phyloP scores from a whole-genome alignment of 257 asterid species.

The Primulina eburnea region DNA sequence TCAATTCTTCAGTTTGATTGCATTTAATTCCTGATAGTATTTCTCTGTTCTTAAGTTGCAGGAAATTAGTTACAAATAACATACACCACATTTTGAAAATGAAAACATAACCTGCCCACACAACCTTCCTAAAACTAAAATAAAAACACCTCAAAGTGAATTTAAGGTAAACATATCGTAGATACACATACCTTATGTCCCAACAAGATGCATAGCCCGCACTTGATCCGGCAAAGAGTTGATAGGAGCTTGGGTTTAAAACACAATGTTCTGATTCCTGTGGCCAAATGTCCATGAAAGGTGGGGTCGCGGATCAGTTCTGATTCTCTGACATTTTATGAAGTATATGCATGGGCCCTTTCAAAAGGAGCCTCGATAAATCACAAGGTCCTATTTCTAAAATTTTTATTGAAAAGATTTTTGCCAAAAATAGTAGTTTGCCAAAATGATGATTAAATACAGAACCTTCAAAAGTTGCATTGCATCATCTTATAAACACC shows the following conservation, averaged over 20 bases:
- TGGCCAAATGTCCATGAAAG: slow-evolving; percentile 26
- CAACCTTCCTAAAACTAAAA: not conserved
- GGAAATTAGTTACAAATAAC: not conserved
- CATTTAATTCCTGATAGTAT: not conserved
- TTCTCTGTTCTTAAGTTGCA: not conserved
- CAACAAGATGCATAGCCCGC: slow-evolving; percentile 81
- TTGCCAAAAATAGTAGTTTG: too few species aligned
- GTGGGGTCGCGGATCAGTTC: slow-evolving; percentile 17
- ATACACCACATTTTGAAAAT: not conserved
- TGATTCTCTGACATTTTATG: not conserved
- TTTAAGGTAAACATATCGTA: not conserved
- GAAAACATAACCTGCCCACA: not conserved
- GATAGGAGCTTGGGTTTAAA: slow-evolving; percentile 58
- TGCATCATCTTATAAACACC: too few species aligned
- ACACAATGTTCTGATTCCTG: slow-evolving; percentile 69
- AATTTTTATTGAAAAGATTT: too few species aligned
- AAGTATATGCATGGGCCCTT: slow-evolving; percentile 8
- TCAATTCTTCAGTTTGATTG: not conserved
- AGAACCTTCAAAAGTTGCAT: too few species aligned
- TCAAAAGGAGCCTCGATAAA: not conserved
- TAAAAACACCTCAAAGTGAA: not conserved
- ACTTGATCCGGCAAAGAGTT: slow-evolving; percentile 76
- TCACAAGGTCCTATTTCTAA: not conserved
- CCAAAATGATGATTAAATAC: too few species aligned
- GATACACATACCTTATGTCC: slow-evolving; percentile 70